Conservation (phyloP, 2,329 filamentous ascomycete species). For the Fusarium nurragi region DNA sequence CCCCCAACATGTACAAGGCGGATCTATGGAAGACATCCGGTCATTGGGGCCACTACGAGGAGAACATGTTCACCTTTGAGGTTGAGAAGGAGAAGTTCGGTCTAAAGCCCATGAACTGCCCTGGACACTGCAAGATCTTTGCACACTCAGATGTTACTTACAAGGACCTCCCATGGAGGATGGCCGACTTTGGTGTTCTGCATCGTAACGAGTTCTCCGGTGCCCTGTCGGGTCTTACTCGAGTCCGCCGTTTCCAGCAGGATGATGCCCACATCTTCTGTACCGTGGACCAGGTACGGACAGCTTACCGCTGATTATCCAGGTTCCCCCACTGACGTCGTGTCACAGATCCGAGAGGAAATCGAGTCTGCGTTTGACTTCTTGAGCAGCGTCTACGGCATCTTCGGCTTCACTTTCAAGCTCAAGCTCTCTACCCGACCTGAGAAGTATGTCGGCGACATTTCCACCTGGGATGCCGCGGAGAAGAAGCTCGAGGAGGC, state of each 20-base stretch:
- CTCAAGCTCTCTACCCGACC: conserved; percentile 90
- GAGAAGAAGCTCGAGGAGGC: conserved; percentile 83
- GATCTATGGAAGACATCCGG: conserved; percentile 94
- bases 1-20: conserved; percentile 94
- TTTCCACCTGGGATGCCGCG: conserved; percentile 88
- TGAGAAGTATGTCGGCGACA: conserved; percentile 87
- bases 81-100: conserved; percentile 78
- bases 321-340: conserved; percentile 10
- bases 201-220: conserved; percentile 97
- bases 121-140: conserved; percentile 91
- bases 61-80: conserved; percentile 85
- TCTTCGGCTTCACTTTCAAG: conserved; percentile 78
- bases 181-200: conserved; percentile 95
- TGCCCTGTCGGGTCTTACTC: conserved; percentile 87
- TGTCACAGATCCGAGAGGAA: conserved; percentile 51
- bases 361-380: conserved; percentile 90
- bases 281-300: conserved; percentile 51
- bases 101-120: conserved; percentile 98
- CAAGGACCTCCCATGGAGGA: conserved; percentile 83
- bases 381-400: conserved; percentile 75
- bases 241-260: conserved; percentile 93
- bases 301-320: no score
- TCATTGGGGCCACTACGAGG: conserved; percentile 86
- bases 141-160: conserved; percentile 85
- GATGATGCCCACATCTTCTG: conserved; percentile 98